Percentiles rank a stretch among this genome's conserved stretches.
These are phyloP conservation scores for Fusarium tanahbumbuense DNA, from an alignment of 2,329 filamentous ascomycete genomes.

Conservation along the genomic window DNA sequence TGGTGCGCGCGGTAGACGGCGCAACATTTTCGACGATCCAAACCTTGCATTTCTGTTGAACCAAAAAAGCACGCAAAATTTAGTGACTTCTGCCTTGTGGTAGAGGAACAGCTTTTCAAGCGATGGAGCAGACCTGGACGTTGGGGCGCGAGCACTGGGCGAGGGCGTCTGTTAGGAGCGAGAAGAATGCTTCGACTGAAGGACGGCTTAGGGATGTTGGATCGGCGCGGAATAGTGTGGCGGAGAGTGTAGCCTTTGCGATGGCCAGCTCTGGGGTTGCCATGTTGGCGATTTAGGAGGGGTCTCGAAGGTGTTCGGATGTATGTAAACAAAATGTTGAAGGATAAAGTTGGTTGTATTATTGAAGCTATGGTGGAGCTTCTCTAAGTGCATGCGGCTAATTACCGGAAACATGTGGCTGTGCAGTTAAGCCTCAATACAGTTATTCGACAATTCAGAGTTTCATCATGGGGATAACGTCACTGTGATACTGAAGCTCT, in stretches of 20 bases:
- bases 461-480: constrained; percentile 11
- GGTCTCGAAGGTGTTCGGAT: background rate
- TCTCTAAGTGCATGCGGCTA: constrained; percentile 22
- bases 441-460: background rate
- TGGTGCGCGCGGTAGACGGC: constrained; percentile 73
- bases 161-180: constrained; percentile 72
- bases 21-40: constrained; percentile 82
- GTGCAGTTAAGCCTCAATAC: background rate
- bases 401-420: constrained; percentile 34
- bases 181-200: constrained; percentile 76
- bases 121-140: constrained; percentile 82
- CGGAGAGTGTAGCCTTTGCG: constrained; percentile 81
- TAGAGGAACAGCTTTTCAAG: constrained; percentile 45
- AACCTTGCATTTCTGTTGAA: constrained; percentile 82
- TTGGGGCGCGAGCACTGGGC: constrained; percentile 80
- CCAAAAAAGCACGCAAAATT: constrained; percentile 43
- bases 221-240: constrained; percentile 78
- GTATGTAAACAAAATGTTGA: constrained; percentile 1
- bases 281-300: constrained; percentile 57
- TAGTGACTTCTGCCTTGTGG: constrained; percentile 45
- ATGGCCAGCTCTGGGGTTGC: constrained; percentile 78
- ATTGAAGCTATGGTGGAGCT: constrained; percentile 32
- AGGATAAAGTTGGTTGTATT: constrained; percentile 20
- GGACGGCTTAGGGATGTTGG: constrained; percentile 75
- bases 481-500: background rate